Evolutionary conservation across 2,329 filamentous ascomycete genomes (phyloP).

Genomic region (Leptographium radiaticola): DNA sequence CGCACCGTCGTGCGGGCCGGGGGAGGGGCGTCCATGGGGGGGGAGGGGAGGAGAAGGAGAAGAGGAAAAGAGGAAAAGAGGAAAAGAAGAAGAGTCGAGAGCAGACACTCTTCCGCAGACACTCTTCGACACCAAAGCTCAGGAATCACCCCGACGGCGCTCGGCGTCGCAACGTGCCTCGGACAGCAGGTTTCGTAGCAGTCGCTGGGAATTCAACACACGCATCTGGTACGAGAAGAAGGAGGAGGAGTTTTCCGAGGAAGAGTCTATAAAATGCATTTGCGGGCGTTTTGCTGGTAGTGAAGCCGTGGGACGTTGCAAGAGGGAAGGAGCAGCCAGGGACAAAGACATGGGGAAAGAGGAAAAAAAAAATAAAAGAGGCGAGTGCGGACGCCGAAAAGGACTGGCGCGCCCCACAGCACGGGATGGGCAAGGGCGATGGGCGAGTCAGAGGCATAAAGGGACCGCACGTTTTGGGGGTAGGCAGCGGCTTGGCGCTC

Average conservation of each 20-base stretch:
- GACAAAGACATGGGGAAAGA: neutral
- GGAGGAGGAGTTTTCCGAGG: conserved; percentile 29
- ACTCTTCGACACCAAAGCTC: no score
- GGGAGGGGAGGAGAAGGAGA: neutral
- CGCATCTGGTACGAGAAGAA: conserved; percentile 47
- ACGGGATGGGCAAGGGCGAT: neutral
- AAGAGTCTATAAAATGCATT: conserved; percentile 43
- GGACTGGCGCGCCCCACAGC: neutral
- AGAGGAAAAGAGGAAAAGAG: neutral
- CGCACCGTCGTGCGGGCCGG: conserved; percentile 42
- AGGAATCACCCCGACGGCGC: conserved; percentile 36
- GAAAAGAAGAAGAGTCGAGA: neutral
- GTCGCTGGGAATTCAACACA: conserved; percentile 34
- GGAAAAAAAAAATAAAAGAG: neutral
- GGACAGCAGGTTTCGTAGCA: conserved; percentile 34
- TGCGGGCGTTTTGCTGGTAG: conserved; percentile 2
- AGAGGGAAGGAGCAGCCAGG: neutral
- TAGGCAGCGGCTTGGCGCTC: no score
- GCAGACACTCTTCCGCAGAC: no score
- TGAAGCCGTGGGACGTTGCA: conserved; percentile 3
- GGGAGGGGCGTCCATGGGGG: conserved; percentile 28
- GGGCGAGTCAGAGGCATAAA: neutral
- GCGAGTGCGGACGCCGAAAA: neutral
- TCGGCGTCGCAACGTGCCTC: conserved; percentile 44
- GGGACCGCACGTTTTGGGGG: no score